phyloP scores from a whole-genome alignment of 1,284 basidiomycete genomes.

The Cryptococcus hybrid region DNA sequence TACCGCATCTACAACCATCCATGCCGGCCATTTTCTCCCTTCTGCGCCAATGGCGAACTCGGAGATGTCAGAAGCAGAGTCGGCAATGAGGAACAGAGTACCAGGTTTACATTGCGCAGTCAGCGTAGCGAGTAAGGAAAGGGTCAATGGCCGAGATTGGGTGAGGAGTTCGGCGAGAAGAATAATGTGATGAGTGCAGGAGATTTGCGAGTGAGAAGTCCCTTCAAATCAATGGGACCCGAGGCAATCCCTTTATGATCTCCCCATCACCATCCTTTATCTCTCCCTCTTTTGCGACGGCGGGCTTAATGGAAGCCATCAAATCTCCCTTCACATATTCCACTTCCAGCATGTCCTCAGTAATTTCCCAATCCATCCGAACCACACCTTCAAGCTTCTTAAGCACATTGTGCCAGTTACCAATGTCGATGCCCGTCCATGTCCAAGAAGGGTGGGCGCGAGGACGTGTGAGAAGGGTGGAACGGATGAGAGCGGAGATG shows the following conservation, averaged over 20 bases:
- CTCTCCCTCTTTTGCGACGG: neutral
- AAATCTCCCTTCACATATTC: slow-evolving; percentile 39
- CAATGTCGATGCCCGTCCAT: slow-evolving; percentile 45
- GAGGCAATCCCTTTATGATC: neutral
- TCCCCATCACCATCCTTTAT: neutral
- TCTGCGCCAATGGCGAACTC: slow-evolving; percentile 35
- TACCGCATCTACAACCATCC: slow-evolving; percentile 41
- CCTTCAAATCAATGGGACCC: slow-evolving; percentile 4
- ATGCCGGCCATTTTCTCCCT: slow-evolving; percentile 43
- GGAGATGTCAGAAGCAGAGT: slow-evolving; percentile 48
- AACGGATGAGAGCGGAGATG: slow-evolving; percentile 34
- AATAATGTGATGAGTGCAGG: slow-evolving; percentile 46
- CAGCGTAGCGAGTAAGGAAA: slow-evolving; percentile 45
- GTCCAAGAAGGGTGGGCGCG: slow-evolving; percentile 7
- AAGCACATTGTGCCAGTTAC: slow-evolving; percentile 39
- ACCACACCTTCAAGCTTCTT: slow-evolving; percentile 25
- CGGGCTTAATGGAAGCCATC: slow-evolving; percentile 11
- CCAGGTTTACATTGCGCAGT: slow-evolving; percentile 42
- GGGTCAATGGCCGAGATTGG: slow-evolving; percentile 46
- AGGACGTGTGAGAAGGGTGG: slow-evolving; percentile 10
- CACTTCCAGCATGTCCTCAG: slow-evolving; percentile 17
- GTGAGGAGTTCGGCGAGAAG: slow-evolving; percentile 52
- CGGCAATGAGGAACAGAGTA: slow-evolving; percentile 48
- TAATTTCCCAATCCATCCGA: slow-evolving; percentile 26
- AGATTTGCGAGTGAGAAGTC: slow-evolving; percentile 6